These are phyloP conservation scores for Neurospora discreta DNA, from an alignment of 495 filamentous ascomycete species.

Conservation along the genomic window DNA sequence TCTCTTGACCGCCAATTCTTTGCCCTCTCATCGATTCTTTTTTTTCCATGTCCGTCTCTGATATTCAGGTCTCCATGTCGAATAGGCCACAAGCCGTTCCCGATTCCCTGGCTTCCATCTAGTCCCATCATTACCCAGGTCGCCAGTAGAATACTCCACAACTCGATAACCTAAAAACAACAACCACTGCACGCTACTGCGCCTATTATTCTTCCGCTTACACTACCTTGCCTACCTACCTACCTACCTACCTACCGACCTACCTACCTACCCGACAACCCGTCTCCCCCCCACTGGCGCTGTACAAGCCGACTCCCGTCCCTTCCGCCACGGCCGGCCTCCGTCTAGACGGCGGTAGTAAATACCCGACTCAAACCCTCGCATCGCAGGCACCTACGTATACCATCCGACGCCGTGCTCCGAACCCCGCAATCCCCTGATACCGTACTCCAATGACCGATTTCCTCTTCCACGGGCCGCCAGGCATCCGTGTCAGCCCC, in stretches of 20 bases:
- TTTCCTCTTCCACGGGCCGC: constrained; percentile 12
- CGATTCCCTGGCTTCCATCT: background rate
- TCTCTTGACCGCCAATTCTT: background rate
- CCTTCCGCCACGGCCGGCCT: background rate
- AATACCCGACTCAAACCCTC: background rate
- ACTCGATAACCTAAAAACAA: background rate
- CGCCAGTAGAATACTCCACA: background rate
- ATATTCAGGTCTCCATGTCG: background rate
- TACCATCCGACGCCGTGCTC: background rate
- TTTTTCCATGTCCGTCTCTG: background rate
- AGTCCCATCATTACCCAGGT: background rate
- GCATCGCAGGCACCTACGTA: background rate
- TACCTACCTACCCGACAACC: background rate
- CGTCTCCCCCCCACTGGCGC: background rate
- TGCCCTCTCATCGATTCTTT: background rate
- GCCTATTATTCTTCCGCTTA: background rate
- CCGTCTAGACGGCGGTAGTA: background rate
- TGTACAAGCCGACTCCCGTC: background rate
- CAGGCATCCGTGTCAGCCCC: constrained; percentile 4
- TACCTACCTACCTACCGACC: too few relatives aligned
- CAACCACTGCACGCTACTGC: background rate
- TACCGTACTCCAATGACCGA: constrained; percentile 12
- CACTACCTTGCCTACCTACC: background rate
- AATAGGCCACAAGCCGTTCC: background rate
- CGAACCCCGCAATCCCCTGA: background rate